phyloP scores from a whole-genome alignment of 345 rosid genomes.

The Salix suchowensis region DNA sequence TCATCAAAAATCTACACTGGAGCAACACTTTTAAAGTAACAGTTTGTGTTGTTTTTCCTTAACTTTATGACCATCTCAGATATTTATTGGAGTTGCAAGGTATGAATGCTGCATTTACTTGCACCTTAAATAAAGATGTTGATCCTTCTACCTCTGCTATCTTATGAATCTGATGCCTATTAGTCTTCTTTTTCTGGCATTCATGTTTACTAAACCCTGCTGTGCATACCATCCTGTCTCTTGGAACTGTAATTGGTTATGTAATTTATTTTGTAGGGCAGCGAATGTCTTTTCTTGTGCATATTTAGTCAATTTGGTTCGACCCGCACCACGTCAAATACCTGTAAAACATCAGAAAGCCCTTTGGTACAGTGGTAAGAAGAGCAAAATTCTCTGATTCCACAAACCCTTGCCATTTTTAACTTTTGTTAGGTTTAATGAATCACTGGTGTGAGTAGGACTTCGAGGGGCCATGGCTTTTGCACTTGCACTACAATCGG shows the following conservation, averaged over 20 bases:
- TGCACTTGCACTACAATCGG: conserved; percentile 97
- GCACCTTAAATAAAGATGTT: not conserved
- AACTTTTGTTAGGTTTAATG: not conserved
- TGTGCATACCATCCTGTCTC: not conserved
- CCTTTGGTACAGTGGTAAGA: conserved; percentile 98
- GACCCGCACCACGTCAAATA: conserved; percentile 73
- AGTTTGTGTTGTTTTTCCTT: conserved; percentile 40
- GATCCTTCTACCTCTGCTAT: not conserved
- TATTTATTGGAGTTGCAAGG: conserved; percentile 89
- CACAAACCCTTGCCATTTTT: not conserved
- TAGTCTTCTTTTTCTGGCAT: not conserved
- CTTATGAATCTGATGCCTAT: not conserved
- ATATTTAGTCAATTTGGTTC: conserved; percentile 79
- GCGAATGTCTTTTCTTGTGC: conserved; percentile 90
- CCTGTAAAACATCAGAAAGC: conserved; percentile 94
- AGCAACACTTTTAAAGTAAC: not conserved
- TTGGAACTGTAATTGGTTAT: conserved; percentile 22
- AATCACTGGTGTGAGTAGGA: conserved; percentile 1
- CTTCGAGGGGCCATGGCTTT: conserved; percentile 86
- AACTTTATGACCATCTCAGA: conserved; percentile 43
- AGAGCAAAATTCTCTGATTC: conserved; percentile 1
- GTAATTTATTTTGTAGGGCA: conserved; percentile 55
- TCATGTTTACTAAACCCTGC: not conserved
- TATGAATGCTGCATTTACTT: conserved; percentile 25
- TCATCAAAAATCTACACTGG: conserved; percentile 1